phyloP scores from a whole-genome alignment of 2,329 filamentous ascomycete genomes.

The Alternaria tenuissima region DNA sequence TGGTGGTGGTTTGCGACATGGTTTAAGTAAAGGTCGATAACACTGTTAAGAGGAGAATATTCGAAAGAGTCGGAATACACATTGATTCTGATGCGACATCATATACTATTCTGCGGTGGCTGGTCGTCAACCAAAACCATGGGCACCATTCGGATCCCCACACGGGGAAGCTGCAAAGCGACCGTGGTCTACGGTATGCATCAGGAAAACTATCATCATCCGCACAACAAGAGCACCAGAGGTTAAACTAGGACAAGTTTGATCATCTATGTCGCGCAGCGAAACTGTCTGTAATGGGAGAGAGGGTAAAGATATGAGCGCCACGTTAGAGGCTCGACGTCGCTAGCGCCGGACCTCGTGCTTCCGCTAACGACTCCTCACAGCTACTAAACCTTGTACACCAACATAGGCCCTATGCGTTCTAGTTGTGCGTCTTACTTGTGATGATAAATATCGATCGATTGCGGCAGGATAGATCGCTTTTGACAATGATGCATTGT shows the following conservation, averaged over 20 bases:
- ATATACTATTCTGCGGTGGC: slow-evolving; percentile 4
- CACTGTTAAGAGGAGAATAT: background rate
- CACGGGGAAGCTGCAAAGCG: slow-evolving; percentile 8
- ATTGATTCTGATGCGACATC: background rate
- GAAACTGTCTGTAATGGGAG: background rate
- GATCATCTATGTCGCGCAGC: background rate
- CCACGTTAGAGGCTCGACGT: background rate
- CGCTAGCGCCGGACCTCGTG: slow-evolving; percentile 2
- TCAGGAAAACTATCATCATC: background rate
- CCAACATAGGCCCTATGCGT: background rate
- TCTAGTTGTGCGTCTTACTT: background rate
- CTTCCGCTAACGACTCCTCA: background rate
- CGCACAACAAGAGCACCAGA: background rate
- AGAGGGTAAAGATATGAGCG: background rate
- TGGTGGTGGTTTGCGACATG: slow-evolving; percentile 11
- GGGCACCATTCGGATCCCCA: slow-evolving; percentile 13
- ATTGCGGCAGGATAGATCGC: background rate
- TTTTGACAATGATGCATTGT: background rate
- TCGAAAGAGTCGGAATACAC: background rate
- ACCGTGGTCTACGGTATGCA: background rate
- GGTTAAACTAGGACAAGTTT: no score
- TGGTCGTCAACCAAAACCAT: slow-evolving; percentile 9
- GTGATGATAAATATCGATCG: background rate
- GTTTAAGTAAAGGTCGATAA: background rate
- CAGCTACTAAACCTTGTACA: background rate